Evolutionary conservation across 306 rosid species (phyloP).

Genomic region (Fragaria vesca): DNA sequence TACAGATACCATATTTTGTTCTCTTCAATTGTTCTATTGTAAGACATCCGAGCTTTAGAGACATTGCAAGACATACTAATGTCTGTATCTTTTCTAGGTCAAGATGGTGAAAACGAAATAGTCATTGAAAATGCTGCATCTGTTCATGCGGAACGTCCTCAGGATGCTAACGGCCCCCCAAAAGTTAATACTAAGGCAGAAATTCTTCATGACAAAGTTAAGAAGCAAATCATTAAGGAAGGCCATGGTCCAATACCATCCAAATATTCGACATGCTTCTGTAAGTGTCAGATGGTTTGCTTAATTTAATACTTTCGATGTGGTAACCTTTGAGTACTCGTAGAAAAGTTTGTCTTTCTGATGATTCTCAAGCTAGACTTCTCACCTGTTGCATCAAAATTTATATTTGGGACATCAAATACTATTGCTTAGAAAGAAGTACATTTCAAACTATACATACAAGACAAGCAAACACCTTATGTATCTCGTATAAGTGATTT

Average conservation of each 20-base stretch:
- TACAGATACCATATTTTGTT: neutral
- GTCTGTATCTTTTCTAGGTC: slow-evolving; percentile 33
- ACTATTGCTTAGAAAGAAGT: slow-evolving; percentile 7
- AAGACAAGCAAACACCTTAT: neutral
- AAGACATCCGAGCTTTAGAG: neutral
- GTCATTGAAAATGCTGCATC: slow-evolving; percentile 55
- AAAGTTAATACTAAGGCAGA: slow-evolving; percentile 77
- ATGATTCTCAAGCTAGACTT: neutral
- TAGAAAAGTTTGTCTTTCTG: neutral
- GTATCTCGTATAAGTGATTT: neutral
- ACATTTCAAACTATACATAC: neutral
- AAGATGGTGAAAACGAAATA: slow-evolving; percentile 58
- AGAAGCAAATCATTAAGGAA: slow-evolving; percentile 79
- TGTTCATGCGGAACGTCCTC: slow-evolving; percentile 59
- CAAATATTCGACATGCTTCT: slow-evolving; percentile 89
- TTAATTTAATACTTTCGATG: neutral
- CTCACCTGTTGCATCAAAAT: neutral
- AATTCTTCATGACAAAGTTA: slow-evolving; percentile 76
- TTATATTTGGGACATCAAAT: slow-evolving; percentile 8
- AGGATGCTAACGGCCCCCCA: slow-evolving; percentile 55
- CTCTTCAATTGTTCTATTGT: neutral
- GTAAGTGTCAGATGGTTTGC: slow-evolving; percentile 44
- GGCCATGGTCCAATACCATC: slow-evolving; percentile 83
- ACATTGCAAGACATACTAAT: neutral
- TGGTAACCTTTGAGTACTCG: neutral